Evolutionary conservation across 768 basidiomycete species (phyloP), one percentile per base, ranked within the genome.

Genomic region (Candolleomyces eurysporus): DNA sequence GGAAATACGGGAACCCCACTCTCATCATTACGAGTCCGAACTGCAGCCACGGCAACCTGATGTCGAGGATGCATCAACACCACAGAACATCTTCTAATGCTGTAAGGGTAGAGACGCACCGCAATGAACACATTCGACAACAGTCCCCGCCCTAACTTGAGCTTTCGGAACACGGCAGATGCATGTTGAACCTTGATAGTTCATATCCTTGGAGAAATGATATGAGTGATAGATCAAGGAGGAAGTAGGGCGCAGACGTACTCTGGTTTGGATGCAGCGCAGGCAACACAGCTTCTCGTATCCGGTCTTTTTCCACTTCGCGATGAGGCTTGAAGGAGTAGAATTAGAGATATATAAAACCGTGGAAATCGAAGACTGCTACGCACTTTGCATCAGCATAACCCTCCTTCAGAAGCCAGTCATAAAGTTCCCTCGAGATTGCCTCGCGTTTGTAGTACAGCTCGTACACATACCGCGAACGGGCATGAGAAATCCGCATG

Each of bases 301-400:
- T 5, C 97, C 97, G 13, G 88, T 80, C 77, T 98, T 99, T 81
- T 98, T 98, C 97, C 97, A 99, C 74, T 99, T 99, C 42, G 97
- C 97, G 71, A 99, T 91, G 71, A 98, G 77, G 71, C 96, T 98
- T 26, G 65, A 64, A 57, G 43, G 43, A 32, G 62, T 62, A 64
- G 65, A 57, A 60, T 40, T 32, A 51, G 39, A 59, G 31, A 43
- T 59, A 14, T n/a, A 13, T 39, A 30, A 8, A 10, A n/a, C 32
- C 4, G 30, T 40, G 16, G 6, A 4, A 13, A 52, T 52, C 4
- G 3, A 4, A 45, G 49, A 30, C 40, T 30, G 61, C 48, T 50
- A 83, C 92, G 70, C 68, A 96, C 96, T 97, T 97, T 39, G 88
- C 88, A 71, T 99, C 97, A 30, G 91, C 97, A 73, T 98, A 98